Base-by-base conservation (phyloP, 2,329 filamentous ascomycete species). In the Beauveria bassiana region DNA sequence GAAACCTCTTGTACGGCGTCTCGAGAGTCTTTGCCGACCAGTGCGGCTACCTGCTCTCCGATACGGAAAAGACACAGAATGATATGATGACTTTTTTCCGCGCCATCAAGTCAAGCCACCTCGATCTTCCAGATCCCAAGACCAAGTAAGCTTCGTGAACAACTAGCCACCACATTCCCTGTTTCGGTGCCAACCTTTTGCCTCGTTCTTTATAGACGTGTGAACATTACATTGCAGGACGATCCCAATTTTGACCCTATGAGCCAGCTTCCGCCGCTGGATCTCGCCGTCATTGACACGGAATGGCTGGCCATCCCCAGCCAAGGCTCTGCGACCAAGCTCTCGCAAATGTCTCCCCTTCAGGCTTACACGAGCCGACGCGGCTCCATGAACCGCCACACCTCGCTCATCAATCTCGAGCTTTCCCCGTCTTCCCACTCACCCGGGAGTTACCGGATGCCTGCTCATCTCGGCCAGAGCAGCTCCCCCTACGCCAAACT, bases 11-110 rank as follows among this genome's bases (percentile, higher is more conserved):
- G 31, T 93, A 89, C 71, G 93, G 93, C 5, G 85, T 96, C 18
- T 89, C 91, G 3, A 85, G 89, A 54, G 92, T 98, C 20, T 96
- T 91, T 72, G 81, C 85, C 28, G 90, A 96, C 71, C 93, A 99
- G 74, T 96, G 90, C 68, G 81, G 82, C 43, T 99, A 96, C 71
- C 85, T 96, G 26, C 85, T 97, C 52, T 81, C 83, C 3, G 95
- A 98, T 70, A 86, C 87, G 2, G 87, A 93, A 72, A 86, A 84
- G 66, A 86, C 89, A 43, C 87, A 91, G 67, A 83, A 86, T 63
- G 85, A 85, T 66, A 90, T 98, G 82, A 81, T 83, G 65, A 77
- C 84, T 2, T 84, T 92, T 70, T 78, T 90, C 64, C 84, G 80
- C 56, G 75, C 81, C 8, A 72, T 87, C 65, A 66, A 72, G 55